Base-by-base conservation (phyloP, 2,329 filamentous ascomycete species). In the Davidsoniella australis region DNA sequence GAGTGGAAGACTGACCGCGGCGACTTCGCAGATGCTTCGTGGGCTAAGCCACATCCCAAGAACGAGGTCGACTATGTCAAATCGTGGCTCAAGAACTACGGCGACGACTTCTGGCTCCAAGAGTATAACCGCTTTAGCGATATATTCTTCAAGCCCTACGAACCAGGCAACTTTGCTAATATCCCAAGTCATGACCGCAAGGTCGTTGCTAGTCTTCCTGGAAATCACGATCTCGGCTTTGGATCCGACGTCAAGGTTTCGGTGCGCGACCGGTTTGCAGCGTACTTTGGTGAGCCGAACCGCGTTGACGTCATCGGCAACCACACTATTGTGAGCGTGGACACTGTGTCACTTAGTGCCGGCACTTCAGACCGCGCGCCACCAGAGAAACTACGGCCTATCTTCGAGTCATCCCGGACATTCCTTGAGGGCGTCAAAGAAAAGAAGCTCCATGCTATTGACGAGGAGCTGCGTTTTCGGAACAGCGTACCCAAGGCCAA, bases 171-270 rank as follows among this genome's bases (percentile, higher is more conserved):
- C 41, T 65, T 66, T 5, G 68, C 78, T 0, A 68, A 72, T 0
- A 63, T 69, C 1, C 78, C 78, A 51, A 76, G 80, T 55, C 71
- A 76, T 26, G 80, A 82, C 4, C 74, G 84, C 51, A 88, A 83
- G 64, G 68, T 96, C 48, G 81, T 96, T 48, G 78, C 84, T 16
- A 89, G 82, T 59, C 61, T 98, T 51, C 91, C 91, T 0, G 91
- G 91, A 2, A 98, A 98, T 59, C 91, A 98, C 61, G 91, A 98
- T 61, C 64, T 96, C 39, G 91, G 91, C 0, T 94, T 96, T 59
- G 89, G 85, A 2, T 78, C 78, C 18, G 83, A 88, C 41, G 80
- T 98, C 44, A 85, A 94, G 60, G 61, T 81, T 7, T 71, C 82
- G 0, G 85, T 94, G 33, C 76, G 88, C 47, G 72, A 91, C 57